Evolutionary conservation across 495 filamentous ascomycete species (phyloP).

Genomic region (Aspergillus ostianus): DNA sequence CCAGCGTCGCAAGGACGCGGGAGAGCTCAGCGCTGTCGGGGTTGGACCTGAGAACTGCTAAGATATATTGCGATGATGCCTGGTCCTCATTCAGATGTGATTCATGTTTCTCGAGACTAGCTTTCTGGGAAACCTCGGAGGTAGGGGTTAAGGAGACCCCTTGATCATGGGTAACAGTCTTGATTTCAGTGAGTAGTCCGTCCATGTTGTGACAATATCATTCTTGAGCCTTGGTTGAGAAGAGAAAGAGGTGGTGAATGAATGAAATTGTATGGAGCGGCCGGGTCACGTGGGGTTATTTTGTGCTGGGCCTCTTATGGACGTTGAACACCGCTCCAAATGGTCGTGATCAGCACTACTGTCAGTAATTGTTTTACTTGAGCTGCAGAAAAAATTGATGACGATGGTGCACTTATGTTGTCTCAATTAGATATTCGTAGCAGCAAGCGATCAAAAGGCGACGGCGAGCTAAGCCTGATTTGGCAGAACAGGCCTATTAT

Average conservation of each 20-base stretch:
- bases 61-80: slow-evolving; percentile 54
- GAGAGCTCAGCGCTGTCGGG: slow-evolving; percentile 60
- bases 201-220: slow-evolving; percentile 33
- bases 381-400: too few species aligned
- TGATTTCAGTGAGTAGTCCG: slow-evolving; percentile 41
- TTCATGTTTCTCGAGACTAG: slow-evolving; percentile 10
- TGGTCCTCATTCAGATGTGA: slow-evolving; percentile 20
- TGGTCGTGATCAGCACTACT: too few species aligned
- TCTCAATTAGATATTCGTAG: too few species aligned
- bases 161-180: slow-evolving; percentile 32
- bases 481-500: too few species aligned
- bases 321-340: not conserved
- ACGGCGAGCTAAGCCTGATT: too few species aligned
- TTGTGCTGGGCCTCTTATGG: too few species aligned
- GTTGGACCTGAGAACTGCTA: slow-evolving; percentile 61
- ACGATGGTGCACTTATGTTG: too few species aligned
- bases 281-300: slow-evolving; percentile 29
- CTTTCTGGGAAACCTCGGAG: slow-evolving; percentile 12
- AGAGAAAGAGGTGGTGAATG: slow-evolving; percentile 14
- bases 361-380: too few species aligned
- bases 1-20: slow-evolving; percentile 53
- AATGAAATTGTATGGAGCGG: slow-evolving; percentile 33
- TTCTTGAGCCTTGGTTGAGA: slow-evolving; percentile 2
- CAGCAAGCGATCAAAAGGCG: too few species aligned
- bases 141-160: slow-evolving; percentile 20